Conservation (phyloP, 2,329 filamentous ascomycete species). For the Colletotrichum lini region DNA sequence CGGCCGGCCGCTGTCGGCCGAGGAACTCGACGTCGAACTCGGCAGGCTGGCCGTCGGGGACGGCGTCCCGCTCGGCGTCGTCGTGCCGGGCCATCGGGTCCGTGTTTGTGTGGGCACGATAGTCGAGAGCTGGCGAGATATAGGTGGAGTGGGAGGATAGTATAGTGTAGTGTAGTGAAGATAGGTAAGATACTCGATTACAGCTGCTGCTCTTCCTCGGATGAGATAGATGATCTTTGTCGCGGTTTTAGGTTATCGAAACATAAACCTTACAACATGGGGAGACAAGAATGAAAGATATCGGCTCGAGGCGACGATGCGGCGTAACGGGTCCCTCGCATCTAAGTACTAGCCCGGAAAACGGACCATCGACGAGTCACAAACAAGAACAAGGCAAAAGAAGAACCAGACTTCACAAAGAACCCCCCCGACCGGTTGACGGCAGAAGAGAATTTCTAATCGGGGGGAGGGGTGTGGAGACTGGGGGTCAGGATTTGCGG, state of each 20-base stretch:
- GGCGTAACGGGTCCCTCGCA: constrained; percentile 2
- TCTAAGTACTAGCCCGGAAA: constrained; percentile 22
- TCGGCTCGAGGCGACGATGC: neutral
- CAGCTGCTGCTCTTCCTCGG: neutral
- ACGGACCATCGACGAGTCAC: neutral
- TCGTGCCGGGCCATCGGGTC: constrained; percentile 25
- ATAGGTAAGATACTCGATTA: neutral
- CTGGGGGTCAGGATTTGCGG: constrained; percentile 26
- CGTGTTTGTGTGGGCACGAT: neutral
- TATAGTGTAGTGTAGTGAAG: too few relatives aligned
- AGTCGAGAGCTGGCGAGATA: neutral
- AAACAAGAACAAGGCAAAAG: too few relatives aligned
- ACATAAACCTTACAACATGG: constrained; percentile 6
- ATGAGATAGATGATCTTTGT: neutral
- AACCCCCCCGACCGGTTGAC: too few relatives aligned
- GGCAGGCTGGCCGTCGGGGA: constrained; percentile 14
- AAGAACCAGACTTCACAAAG: too few relatives aligned
- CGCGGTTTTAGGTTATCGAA: neutral
- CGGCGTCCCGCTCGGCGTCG: constrained; percentile 37
- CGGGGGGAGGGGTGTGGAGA: constrained; percentile 32
- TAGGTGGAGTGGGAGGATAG: too few relatives aligned
- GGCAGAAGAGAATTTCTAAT: constrained; percentile 33
- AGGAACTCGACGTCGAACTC: constrained; percentile 67
- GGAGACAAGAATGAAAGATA: neutral
- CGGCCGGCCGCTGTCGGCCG: constrained; percentile 72